phyloP scores from a whole-genome alignment of 2,329 filamentous ascomycete genomes.

The Lithohypha guttulata region DNA sequence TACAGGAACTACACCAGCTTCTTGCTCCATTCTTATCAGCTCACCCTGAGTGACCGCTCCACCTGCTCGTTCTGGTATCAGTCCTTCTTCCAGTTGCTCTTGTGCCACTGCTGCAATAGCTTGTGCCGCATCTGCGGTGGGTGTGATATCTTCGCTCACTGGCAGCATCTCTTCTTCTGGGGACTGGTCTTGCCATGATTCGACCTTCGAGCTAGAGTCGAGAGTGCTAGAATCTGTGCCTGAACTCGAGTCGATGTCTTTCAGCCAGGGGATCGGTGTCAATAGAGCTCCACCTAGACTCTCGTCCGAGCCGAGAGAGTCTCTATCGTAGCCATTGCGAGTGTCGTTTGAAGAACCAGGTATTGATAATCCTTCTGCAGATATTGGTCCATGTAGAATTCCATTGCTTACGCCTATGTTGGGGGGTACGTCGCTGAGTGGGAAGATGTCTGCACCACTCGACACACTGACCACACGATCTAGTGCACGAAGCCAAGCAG shows the following conservation, averaged over 20 bases:
- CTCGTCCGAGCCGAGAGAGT: constrained; percentile 66
- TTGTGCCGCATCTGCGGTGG: not conserved
- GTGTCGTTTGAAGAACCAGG: constrained; percentile 22
- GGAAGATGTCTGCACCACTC: constrained; percentile 68
- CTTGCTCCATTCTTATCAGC: constrained; percentile 74
- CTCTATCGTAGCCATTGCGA: constrained; percentile 18
- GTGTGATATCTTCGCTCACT: constrained; percentile 7
- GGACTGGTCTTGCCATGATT: constrained; percentile 14
- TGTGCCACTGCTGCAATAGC: constrained; percentile 5
- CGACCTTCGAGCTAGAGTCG: constrained; percentile 21
- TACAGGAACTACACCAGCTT: constrained; percentile 65
- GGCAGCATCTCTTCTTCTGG: constrained; percentile 10
- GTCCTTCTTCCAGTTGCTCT: constrained; percentile 9
- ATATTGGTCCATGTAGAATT: constrained; percentile 29
- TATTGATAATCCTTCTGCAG: constrained; percentile 28
- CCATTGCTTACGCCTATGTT: constrained; percentile 48
- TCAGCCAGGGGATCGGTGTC: constrained; percentile 87
- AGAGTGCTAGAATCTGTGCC: not conserved
- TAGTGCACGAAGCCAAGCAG: constrained; percentile 78
- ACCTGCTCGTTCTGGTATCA: constrained; percentile 28
- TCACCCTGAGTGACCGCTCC: constrained; percentile 70
- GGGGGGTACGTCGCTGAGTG: constrained; percentile 54
- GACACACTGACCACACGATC: constrained; percentile 87
- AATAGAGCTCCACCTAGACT: constrained; percentile 79
- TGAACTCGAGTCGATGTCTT: constrained; percentile 2